Conservation (phyloP, 768 basidiomycete species). For the Rhodotorula toruloides region DNA sequence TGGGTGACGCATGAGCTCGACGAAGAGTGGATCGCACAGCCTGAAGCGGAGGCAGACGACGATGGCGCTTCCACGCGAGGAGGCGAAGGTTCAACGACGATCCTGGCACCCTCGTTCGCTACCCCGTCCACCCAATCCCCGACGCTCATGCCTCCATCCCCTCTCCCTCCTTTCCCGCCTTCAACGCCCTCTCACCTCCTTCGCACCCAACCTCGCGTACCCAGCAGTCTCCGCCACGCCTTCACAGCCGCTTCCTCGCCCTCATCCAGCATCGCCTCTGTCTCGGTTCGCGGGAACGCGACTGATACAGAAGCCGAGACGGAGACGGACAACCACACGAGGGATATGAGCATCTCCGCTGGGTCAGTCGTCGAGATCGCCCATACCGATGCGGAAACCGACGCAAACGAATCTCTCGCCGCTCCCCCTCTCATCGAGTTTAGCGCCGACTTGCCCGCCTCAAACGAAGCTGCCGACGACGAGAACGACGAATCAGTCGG, state of each 20-base stretch:
- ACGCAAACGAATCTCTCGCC: too few relatives aligned
- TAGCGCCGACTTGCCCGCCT: too few relatives aligned
- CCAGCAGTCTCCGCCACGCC: slow-evolving; percentile 41
- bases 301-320: too few relatives aligned
- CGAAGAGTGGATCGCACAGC: background rate
- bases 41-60: too few relatives aligned
- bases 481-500: background rate
- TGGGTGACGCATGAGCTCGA: slow-evolving; percentile 14
- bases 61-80: too few relatives aligned
- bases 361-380: background rate
- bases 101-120: background rate
- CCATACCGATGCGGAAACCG: slow-evolving; percentile 15
- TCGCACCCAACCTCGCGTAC: slow-evolving; percentile 29
- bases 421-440: too few relatives aligned
- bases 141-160: background rate
- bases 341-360: background rate
- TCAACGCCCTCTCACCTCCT: background rate
- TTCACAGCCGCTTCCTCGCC: slow-evolving; percentile 13
- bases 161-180: background rate
- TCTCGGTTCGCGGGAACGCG: too few relatives aligned
- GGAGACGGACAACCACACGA: background rate
- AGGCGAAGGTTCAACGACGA: background rate
- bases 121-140: background rate
- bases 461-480: background rate
- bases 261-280: background rate